Evolutionary conservation across 1,284 basidiomycete species (phyloP), one percentile per base, ranked within the genome.

Genomic region (Moniliophthora roreri): DNA sequence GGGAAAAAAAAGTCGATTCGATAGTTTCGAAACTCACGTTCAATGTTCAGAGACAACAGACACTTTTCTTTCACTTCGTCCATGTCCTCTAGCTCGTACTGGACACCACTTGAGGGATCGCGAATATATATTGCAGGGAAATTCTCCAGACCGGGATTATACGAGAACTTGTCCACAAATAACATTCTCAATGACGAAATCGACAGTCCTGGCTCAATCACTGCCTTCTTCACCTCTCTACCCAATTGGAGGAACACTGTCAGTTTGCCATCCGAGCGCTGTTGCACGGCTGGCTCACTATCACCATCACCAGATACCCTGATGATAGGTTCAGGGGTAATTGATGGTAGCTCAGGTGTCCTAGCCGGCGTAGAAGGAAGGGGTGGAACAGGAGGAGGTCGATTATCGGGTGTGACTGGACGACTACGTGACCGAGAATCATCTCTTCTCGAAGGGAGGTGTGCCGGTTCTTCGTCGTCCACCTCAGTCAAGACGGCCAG

Each of bases 41-140:
- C 95, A 59, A 99, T 95, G 63, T 98, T 97, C 50, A 99, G 76
- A 40, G 91, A 95, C 53, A 99, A 74, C 23, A 98, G 69, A 64
- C 90, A 91, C 55, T 88, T 93, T 45, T 93, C 90, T 67, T 87
- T 88, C 23, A 99, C 83, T 65, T 99, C 96, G n/a, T 89, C 87
- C 61, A 95, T 84, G 68, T 98, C 92, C 69, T 99, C 96, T 45
- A 99, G 76, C 71, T 98, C 95, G 66, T 98, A 99, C 65, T 94
- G 89, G 49, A 98, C 91, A 7, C 94, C 93, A 55, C 90, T 95
- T 32, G 82, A 84, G 3, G 88, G 87, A 72, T 98, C 96, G 8
- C 93, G 88, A 53, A 98, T 88, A 66, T 98, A 98, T 51, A 99
- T 96, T 16, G 91, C 89, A 9, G 96, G 96, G 65, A 98, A 98